Percentiles rank a stretch among this genome's conserved stretches.
Conservation (phyloP, 768 basidiomycete species). For the Phaeotremella skinneri region DNA sequence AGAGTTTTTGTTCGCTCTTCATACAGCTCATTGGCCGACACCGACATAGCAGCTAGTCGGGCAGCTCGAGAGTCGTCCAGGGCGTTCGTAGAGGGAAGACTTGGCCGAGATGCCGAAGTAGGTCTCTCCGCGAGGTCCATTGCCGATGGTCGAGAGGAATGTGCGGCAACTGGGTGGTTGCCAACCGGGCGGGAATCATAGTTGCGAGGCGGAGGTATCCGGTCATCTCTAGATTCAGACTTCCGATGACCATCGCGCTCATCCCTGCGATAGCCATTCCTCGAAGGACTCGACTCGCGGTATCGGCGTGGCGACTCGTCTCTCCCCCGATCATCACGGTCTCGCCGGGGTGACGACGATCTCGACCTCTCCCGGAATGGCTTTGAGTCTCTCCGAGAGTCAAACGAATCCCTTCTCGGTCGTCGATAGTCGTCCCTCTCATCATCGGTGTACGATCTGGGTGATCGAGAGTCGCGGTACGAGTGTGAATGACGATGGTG, state of each 20-base stretch:
- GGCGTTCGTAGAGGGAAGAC: constrained; percentile 50
- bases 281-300: constrained; percentile 3
- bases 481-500: constrained; percentile 21
- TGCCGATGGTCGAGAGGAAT: constrained; percentile 47
- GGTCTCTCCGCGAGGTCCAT: constrained; percentile 37
- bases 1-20: constrained; percentile 71
- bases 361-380: constrained; percentile 23
- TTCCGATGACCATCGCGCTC: constrained; percentile 12
- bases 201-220: constrained; percentile 38
- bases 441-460: constrained; percentile 33
- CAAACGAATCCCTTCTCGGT: constrained; percentile 29
- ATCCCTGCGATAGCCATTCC: constrained; percentile 9
- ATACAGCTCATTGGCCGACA: constrained; percentile 66
- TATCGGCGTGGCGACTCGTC: constrained; percentile 20
- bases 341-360: constrained; percentile 34
- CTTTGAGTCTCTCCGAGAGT: constrained; percentile 19
- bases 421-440: constrained; percentile 18
- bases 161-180: constrained; percentile 28
- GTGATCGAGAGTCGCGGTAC: constrained; percentile 27
- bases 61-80: constrained; percentile 61
- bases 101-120: constrained; percentile 50
- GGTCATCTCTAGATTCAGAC: constrained; percentile 39
- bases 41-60: constrained; percentile 85
- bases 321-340: constrained; percentile 18
- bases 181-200: constrained; percentile 32